phyloP scores from a whole-genome alignment of 1,284 basidiomycete genomes.

The Cryptococcus sp. region DNA sequence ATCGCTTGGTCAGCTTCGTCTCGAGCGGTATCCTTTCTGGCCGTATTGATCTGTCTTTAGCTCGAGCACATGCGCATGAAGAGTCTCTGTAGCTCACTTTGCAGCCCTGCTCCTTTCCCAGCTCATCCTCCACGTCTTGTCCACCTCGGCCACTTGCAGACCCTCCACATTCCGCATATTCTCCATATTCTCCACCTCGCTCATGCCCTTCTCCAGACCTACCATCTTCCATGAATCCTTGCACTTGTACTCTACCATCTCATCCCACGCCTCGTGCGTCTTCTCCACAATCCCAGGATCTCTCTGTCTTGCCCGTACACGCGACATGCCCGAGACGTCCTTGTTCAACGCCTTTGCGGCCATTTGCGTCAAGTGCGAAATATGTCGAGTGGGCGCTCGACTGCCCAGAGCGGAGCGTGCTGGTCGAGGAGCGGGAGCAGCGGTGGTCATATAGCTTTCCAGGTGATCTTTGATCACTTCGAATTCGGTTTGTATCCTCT shows the following conservation, averaged over 20 bases:
- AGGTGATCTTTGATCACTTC: conserved; percentile 90
- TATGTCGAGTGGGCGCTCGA: conserved; percentile 35
- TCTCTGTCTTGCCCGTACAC: not conserved
- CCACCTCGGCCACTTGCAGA: conserved; percentile 57
- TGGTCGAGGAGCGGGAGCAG: conserved; percentile 14
- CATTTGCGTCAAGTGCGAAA: conserved; percentile 40
- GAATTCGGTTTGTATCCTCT: conserved; percentile 72
- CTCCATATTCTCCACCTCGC: conserved; percentile 49
- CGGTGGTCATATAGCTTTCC: conserved; percentile 62
- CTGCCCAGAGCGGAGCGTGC: conserved; percentile 5
- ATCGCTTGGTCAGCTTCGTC: conserved; percentile 91
- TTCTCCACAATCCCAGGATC: no score
- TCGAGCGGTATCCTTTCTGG: conserved; percentile 85
- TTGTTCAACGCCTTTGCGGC: conserved; percentile 35
- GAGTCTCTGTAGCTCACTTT: conserved; percentile 52
- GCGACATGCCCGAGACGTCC: conserved; percentile 30
- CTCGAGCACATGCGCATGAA: not conserved
- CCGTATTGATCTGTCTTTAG: conserved; percentile 60
- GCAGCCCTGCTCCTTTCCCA: conserved; percentile 66
- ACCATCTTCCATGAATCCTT: conserved; percentile 31
- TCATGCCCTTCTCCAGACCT: conserved; percentile 16
- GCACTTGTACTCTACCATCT: conserved; percentile 31
- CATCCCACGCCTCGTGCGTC: conserved; percentile 29
- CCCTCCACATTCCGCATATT: conserved; percentile 54
- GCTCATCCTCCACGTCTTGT: conserved; percentile 73